Conservation (phyloP, 495 filamentous ascomycete species). For the Neurospora sublineolata region DNA sequence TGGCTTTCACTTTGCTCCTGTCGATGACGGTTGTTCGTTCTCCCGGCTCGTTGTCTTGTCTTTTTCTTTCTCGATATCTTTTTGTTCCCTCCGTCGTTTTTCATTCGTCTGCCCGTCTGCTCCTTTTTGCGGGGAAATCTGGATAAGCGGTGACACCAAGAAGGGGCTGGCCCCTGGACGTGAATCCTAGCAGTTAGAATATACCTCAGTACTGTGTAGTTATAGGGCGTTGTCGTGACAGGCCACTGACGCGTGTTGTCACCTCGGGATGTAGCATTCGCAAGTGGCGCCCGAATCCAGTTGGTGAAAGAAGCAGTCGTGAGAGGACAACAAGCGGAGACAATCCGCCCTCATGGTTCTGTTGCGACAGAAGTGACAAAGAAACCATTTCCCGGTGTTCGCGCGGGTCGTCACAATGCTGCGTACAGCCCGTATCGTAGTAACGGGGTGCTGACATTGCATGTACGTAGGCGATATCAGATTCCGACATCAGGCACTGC, state of each 20-base stretch:
- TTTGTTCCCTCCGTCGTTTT: neutral
- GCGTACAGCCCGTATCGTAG: neutral
- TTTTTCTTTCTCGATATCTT: neutral
- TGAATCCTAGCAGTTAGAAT: neutral
- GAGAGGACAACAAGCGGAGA: neutral
- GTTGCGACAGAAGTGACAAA: neutral
- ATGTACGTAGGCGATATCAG: neutral
- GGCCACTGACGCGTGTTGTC: neutral
- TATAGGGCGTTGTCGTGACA: neutral
- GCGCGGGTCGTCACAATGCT: neutral
- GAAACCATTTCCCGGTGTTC: neutral
- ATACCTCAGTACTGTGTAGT: neutral
- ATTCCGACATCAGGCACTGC: neutral
- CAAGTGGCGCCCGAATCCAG: neutral
- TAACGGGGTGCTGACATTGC: neutral
- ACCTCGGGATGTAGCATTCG: neutral
- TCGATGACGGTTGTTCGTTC: neutral
- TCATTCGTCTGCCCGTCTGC: neutral
- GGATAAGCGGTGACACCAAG: neutral
- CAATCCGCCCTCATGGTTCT: neutral
- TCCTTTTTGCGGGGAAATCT: constrained; percentile 10
- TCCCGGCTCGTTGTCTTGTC: neutral
- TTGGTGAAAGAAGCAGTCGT: neutral
- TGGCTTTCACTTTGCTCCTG: neutral
- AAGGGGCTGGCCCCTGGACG: neutral